Conservation (phyloP, 148 eudicot species). For the Rhododendron simsii region DNA sequence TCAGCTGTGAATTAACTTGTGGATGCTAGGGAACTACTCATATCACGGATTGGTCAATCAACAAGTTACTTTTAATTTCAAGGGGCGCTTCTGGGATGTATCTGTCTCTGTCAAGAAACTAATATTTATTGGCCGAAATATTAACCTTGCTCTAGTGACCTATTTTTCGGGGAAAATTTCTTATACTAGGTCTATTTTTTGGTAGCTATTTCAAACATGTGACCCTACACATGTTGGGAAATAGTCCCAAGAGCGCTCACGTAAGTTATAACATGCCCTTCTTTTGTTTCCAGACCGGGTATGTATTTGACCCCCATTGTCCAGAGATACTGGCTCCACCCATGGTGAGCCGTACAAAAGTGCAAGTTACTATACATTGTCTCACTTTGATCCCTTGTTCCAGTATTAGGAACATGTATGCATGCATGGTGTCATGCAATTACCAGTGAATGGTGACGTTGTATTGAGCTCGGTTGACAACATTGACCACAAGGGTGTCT, state of each 20-base stretch:
- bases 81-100: not conserved
- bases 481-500: conserved; percentile 66
- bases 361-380: not conserved
- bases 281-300: not conserved
- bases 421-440: conserved; percentile 9
- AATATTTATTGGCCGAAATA: not conserved
- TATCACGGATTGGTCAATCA: not conserved
- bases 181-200: not conserved
- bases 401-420: conserved; percentile 1
- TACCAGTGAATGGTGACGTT: conserved; percentile 96
- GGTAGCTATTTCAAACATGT: not conserved
- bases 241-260: not conserved
- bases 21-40: not conserved
- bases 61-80: not conserved
- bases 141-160: not conserved
- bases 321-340: not conserved
- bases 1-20: not conserved
- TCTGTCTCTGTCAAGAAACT: not conserved
- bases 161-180: not conserved
- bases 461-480: conserved; percentile 64
- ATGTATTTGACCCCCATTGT: not conserved
- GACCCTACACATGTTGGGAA: not conserved
- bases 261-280: not conserved
- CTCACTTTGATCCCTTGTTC: not conserved
- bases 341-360: not conserved